Conservation (phyloP, 352 stramenopile genomes). For the Globisporangium radiosum region DNA sequence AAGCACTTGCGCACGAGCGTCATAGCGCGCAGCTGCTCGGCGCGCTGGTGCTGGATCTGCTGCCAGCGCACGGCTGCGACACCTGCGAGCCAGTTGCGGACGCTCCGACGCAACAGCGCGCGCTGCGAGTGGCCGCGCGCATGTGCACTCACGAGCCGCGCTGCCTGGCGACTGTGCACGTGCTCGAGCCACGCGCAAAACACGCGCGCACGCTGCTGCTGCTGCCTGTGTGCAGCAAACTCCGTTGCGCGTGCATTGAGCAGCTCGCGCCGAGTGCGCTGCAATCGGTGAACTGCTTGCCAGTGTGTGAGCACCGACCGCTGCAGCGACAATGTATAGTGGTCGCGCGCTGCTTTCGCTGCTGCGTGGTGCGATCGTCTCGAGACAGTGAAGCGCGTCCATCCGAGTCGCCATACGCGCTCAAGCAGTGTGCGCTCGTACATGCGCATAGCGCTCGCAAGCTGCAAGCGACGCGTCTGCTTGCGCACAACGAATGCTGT, state of each 20-base stretch:
- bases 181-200: constrained; percentile 10
- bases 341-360: neutral
- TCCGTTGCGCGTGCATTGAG: neutral
- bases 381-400: neutral
- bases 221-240: neutral
- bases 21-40: neutral
- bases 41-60: neutral
- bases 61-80: neutral
- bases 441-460: neutral
- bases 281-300: neutral
- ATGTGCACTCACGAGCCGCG: constrained; percentile 9
- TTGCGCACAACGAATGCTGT: neutral
- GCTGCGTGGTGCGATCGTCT: neutral
- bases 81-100: neutral
- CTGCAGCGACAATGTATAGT: neutral
- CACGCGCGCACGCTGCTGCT: neutral
- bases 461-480: neutral
- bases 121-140: neutral
- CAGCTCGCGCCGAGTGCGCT: neutral
- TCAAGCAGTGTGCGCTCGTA: neutral
- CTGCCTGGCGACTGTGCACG: constrained; percentile 1
- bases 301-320: constrained; percentile 1
- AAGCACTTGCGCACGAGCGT: neutral
- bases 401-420: constrained; percentile 5
- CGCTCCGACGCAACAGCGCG: neutral